Conservation (phyloP, 208 protist genomes). For the Trypanosoma avium region DNA sequence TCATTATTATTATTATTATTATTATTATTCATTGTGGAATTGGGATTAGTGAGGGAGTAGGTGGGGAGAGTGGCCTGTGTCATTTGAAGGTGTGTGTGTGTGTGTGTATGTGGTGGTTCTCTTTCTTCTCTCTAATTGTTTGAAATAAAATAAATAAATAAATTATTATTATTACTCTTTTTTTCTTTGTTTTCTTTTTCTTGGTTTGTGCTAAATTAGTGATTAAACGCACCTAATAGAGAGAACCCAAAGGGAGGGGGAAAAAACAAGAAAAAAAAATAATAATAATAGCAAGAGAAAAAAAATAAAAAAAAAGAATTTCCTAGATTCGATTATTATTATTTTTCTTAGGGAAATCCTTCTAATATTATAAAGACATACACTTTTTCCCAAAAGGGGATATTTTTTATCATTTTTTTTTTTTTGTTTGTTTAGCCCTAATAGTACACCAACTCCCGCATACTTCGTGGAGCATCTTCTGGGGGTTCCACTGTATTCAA, state of each 20-base stretch:
- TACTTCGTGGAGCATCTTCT: slow-evolving; percentile 57
- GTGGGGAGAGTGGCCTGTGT: background rate
- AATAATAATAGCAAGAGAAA: slow-evolving; percentile 18
- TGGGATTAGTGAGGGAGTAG: background rate
- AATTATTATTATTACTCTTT: too few species aligned
- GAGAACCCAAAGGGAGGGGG: background rate
- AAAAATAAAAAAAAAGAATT: slow-evolving; percentile 2
- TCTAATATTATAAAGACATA: too few species aligned
- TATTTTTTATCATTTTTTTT: too few species aligned
- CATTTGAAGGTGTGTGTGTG: too few species aligned
- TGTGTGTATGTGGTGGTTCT: too few species aligned
- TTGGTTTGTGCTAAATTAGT: background rate
- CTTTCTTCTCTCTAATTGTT: too few species aligned
- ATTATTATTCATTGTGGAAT: background rate
- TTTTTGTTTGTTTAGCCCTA: slow-evolving; percentile 30
- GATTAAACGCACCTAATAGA: too few species aligned
- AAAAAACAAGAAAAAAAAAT: slow-evolving; percentile 12
- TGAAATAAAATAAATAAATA: too few species aligned
- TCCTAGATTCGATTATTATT: too few species aligned
- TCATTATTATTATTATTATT: background rate
- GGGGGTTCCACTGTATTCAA: slow-evolving; percentile 55
- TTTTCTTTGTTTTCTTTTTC: background rate
- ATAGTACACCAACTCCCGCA: slow-evolving; percentile 83
- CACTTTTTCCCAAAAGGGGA: too few species aligned
- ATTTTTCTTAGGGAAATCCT: too few species aligned